phyloP scores from a whole-genome alignment of 2,329 filamentous ascomycete species.

The Stenocarpella maydis region DNA sequence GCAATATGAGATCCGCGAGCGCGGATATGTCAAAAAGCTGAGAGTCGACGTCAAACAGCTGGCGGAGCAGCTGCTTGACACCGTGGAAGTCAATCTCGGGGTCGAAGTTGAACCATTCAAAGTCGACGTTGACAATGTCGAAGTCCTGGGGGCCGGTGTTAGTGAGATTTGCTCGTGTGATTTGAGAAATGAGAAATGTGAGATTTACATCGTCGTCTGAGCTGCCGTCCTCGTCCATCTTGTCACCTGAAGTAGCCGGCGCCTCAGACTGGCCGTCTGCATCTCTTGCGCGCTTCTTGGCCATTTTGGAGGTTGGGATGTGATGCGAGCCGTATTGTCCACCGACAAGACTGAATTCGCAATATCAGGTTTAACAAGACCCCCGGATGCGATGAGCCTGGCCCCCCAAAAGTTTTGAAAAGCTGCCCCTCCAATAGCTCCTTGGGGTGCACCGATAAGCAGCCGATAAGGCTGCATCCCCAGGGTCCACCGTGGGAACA shows the following conservation, averaged over 20 bases:
- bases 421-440: constrained; percentile 31
- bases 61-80: constrained; percentile 86
- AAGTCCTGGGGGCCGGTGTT: constrained; percentile 69
- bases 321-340: not conserved
- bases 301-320: constrained; percentile 40
- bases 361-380: not conserved
- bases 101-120: constrained; percentile 98
- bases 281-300: constrained; percentile 49
- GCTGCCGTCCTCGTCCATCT: constrained; percentile 54
- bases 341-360: not conserved
- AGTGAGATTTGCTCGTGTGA: constrained; percentile 27
- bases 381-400: not conserved
- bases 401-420: constrained; percentile 31
- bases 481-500: not conserved
- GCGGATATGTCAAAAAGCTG: constrained; percentile 87
- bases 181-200: constrained; percentile 23
- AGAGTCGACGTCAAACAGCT: constrained; percentile 90
- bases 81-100: constrained; percentile 93
- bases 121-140: constrained; percentile 93
- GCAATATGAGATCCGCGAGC: constrained; percentile 84
- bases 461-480: constrained; percentile 18
- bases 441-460: constrained; percentile 27
- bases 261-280: constrained; percentile 41
- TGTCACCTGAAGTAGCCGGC: constrained; percentile 41
- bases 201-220: constrained; percentile 61